These are phyloP conservation scores for Krasilnikovozyma curviuscula DNA, from an alignment of 768 basidiomycete genomes.

Conservation along the genomic window DNA sequence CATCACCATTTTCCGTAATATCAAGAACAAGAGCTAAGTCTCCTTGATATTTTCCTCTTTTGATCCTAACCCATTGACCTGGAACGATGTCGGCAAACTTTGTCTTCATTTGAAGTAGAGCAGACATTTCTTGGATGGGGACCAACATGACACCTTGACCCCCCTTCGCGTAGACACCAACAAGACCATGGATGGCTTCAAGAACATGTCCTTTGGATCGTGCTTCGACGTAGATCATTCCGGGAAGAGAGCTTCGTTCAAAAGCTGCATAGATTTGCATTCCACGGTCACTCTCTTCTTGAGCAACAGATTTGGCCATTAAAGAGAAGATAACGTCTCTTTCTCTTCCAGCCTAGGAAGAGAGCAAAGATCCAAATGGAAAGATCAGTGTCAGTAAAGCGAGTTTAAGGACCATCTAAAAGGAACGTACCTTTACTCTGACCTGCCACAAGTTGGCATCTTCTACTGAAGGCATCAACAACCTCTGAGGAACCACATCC, in stretches of 20 bases:
- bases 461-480: slow-evolving; percentile 90
- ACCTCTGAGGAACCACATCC: slow-evolving; percentile 76
- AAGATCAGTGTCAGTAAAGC: not conserved
- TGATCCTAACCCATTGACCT: slow-evolving; percentile 88
- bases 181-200: slow-evolving; percentile 68
- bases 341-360: slow-evolving; percentile 61
- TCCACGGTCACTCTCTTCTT: slow-evolving; percentile 56
- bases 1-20: slow-evolving; percentile 78
- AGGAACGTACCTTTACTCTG: slow-evolving; percentile 53
- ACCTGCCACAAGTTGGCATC: slow-evolving; percentile 94
- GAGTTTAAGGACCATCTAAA: not conserved
- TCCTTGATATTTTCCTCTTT: slow-evolving; percentile 78
- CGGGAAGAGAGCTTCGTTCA: slow-evolving; percentile 81
- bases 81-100: slow-evolving; percentile 64
- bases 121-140: slow-evolving; percentile 61
- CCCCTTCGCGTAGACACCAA: slow-evolving; percentile 70
- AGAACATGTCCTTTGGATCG: slow-evolving; percentile 66
- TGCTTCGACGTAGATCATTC: slow-evolving; percentile 94
- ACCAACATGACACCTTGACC: slow-evolving; percentile 22
- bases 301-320: slow-evolving; percentile 76
- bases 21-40: slow-evolving; percentile 93
- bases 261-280: slow-evolving; percentile 84
- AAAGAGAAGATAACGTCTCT: slow-evolving; percentile 83
- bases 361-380: not conserved
- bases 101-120: slow-evolving; percentile 84